Percentiles rank a stretch among this genome's conserved stretches.
Evolutionary conservation across 768 basidiomycete genomes (phyloP).

Genomic region (Auriscalpium microsporum): DNA sequence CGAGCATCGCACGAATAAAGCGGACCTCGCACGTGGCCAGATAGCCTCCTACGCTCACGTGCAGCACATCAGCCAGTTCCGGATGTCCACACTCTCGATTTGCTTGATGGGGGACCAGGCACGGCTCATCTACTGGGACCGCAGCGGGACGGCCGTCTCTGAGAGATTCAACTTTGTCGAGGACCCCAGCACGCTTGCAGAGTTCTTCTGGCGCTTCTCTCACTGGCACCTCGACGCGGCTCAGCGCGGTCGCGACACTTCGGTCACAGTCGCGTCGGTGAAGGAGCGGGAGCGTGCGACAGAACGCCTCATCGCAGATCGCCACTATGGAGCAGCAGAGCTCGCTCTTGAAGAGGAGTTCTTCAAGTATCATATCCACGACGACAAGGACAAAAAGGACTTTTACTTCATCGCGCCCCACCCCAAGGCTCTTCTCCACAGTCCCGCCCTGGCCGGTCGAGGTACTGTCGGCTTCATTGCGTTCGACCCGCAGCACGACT

Average conservation of each 20-base stretch:
- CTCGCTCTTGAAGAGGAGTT: background rate
- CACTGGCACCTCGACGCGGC: background rate
- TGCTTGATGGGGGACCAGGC: background rate
- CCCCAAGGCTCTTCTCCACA: background rate
- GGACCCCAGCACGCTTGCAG: background rate
- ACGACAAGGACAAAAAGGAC: background rate
- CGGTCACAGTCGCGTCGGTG: background rate
- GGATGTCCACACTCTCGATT: background rate
- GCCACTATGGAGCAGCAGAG: background rate
- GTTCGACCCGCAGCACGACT: background rate
- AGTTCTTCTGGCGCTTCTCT: background rate
- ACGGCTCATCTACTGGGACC: background rate
- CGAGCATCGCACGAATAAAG: background rate
- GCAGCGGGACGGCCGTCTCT: background rate
- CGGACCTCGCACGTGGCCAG: background rate
- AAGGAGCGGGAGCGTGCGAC: background rate
- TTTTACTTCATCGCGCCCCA: background rate
- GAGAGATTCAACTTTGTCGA: background rate
- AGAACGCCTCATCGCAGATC: background rate
- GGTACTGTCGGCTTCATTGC: background rate
- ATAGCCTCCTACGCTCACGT: background rate
- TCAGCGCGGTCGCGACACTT: background rate
- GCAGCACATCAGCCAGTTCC: background rate
- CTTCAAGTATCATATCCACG: background rate
- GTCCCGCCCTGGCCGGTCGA: background rate